Conservation (phyloP, 768 basidiomycete genomes). For the Rhizopogon rudus region DNA sequence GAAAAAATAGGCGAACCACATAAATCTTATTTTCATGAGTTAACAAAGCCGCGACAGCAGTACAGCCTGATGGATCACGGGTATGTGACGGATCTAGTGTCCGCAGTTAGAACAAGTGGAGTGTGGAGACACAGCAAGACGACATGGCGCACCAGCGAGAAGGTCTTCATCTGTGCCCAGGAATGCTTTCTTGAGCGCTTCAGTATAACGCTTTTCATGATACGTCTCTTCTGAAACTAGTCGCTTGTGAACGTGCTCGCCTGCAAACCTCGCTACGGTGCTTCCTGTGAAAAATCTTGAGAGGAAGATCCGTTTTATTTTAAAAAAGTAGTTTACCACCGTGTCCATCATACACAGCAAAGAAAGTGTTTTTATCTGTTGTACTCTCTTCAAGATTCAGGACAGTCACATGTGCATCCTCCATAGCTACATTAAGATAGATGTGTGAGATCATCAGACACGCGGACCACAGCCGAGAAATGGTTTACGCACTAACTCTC, state of each 20-base stretch:
- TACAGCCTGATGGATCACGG: slow-evolving; percentile 93
- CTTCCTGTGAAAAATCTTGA: slow-evolving; percentile 45
- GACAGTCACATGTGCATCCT: slow-evolving; percentile 84
- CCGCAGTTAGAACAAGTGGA: slow-evolving; percentile 1
- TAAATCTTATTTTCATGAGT: slow-evolving; percentile 75
- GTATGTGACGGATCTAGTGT: slow-evolving; percentile 74
- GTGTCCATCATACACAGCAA: slow-evolving; percentile 98
- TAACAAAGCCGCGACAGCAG: slow-evolving; percentile 84
- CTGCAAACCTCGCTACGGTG: slow-evolving; percentile 83
- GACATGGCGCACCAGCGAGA: slow-evolving; percentile 57
- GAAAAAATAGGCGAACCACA: slow-evolving; percentile 49
- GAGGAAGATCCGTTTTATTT: not conserved
- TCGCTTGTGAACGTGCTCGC: slow-evolving; percentile 76
- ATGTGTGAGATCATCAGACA: slow-evolving; percentile 5
- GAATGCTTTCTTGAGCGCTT: slow-evolving; percentile 84
- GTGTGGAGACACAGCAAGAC: not conserved
- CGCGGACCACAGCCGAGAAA: not conserved
- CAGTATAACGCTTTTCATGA: slow-evolving; percentile 60
- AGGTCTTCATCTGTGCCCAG: slow-evolving; percentile 94
- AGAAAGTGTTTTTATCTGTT: slow-evolving; percentile 66
- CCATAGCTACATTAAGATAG: slow-evolving; percentile 69
- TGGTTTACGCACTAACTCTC: slow-evolving; percentile 80
- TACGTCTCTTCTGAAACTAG: slow-evolving; percentile 71
- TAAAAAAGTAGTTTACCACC: slow-evolving; percentile 55
- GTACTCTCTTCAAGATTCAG: slow-evolving; percentile 57